A percentile compares a stretch with the other conserved stretches of the same genome.
Conservation (phyloP, 495 filamentous ascomycete species). For the Rhypophila decipiens region DNA sequence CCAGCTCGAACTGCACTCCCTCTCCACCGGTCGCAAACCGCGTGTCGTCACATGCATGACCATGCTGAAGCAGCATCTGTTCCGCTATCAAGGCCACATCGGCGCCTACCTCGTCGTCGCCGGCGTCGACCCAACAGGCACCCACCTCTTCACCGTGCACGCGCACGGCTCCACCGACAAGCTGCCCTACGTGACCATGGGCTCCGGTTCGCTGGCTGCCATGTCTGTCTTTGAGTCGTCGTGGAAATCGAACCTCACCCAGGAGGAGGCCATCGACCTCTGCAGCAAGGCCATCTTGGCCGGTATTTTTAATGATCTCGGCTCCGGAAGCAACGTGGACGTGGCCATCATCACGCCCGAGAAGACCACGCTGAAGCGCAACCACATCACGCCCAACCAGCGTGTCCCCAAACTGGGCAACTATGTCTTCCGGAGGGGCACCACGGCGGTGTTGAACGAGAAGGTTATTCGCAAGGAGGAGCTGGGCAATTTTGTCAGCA, state of each 20-base stretch:
- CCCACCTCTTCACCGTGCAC: constrained; percentile 96
- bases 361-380: constrained; percentile 86
- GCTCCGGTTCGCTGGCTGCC: constrained; percentile 87
- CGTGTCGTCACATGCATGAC: constrained; percentile 99
- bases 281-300: constrained; percentile 86
- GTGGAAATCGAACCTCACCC: constrained; percentile 77
- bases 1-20: constrained; percentile 91
- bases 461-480: constrained; percentile 88
- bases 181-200: constrained; percentile 99
- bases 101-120: constrained; percentile 98
- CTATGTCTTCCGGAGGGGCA: constrained; percentile 83
- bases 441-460: constrained; percentile 89
- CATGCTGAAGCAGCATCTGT: constrained; percentile 98
- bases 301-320: constrained; percentile 99
- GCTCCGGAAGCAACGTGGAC: constrained; percentile 95
- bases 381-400: constrained; percentile 88
- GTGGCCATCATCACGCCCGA: constrained; percentile 89
- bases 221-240: constrained; percentile 98
- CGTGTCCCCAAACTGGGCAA: constrained; percentile 85
- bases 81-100: constrained; percentile 96
- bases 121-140: constrained; percentile 92
- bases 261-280: constrained; percentile 75
- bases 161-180: constrained; percentile 98
- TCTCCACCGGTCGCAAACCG: constrained; percentile 91
- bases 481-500: constrained; percentile 88